phyloP scores from a whole-genome alignment of 345 rosid genomes.

The Eucalyptus coolabah region DNA sequence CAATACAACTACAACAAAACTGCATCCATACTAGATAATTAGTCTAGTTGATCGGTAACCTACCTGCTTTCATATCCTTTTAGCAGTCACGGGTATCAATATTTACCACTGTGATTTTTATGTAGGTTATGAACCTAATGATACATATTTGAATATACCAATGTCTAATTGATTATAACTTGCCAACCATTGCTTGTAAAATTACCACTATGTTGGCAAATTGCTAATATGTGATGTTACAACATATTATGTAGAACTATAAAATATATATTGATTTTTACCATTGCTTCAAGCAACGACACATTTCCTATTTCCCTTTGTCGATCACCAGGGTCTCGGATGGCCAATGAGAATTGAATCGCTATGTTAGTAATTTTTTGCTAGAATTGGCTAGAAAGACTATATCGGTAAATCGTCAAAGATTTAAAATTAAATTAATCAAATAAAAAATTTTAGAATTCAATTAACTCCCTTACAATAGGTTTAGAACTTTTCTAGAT shows the following conservation, averaged over 20 bases:
- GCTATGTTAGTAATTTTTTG: background rate
- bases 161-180: background rate
- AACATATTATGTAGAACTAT: accelerated
- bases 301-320: background rate
- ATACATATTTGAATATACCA: background rate
- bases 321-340: accelerated
- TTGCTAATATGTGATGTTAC: background rate
- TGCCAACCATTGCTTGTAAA: background rate
- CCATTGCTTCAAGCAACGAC: background rate
- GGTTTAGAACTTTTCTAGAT: too few species aligned
- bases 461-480: background rate
- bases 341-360: background rate
- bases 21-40: too few species aligned
- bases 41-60: too few species aligned
- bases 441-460: accelerated
- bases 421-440: background rate
- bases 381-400: background rate
- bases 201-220: background rate
- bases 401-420: background rate
- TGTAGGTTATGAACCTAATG: background rate
- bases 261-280: background rate
- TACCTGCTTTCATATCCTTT: too few species aligned
- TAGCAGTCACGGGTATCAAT: too few species aligned
- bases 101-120: background rate
- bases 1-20: too few species aligned